Percentiles rank a stretch among this genome's conserved stretches.
Conservation (phyloP, 202 grass and related monocot species). For the Schoenoplectus tabernaemontani region DNA sequence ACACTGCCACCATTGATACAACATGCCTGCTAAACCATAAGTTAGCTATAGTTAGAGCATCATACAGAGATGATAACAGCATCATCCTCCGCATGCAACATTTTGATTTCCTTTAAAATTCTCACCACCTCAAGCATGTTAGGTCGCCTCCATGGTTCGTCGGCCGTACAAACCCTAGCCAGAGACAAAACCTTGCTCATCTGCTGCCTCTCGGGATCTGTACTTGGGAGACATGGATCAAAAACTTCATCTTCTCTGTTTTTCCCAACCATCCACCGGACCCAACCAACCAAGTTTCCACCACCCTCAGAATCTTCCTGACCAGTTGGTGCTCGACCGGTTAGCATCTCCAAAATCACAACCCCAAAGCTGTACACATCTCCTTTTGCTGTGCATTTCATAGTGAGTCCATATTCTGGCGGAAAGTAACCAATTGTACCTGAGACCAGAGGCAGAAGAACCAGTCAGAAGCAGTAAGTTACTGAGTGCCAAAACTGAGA, state of each 20-base stretch:
- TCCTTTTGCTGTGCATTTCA: slow-evolving; percentile 77
- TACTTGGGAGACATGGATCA: slow-evolving; percentile 52
- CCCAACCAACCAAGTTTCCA: slow-evolving; percentile 86
- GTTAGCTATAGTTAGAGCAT: not conserved
- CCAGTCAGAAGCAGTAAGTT: not conserved
- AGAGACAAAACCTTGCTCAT: slow-evolving; percentile 54
- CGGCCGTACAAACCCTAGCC: slow-evolving; percentile 46
- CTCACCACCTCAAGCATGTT: slow-evolving; percentile 91
- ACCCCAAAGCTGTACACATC: slow-evolving; percentile 94
- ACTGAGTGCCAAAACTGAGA: not conserved
- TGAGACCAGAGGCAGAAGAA: not conserved
- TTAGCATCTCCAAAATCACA: slow-evolving; percentile 87
- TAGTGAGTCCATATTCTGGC: slow-evolving; percentile 75
- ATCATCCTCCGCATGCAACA: slow-evolving; percentile 39
- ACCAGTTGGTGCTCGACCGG: slow-evolving; percentile 69
- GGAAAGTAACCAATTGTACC: slow-evolving; percentile 95
- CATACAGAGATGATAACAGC: slow-evolving; percentile 30
- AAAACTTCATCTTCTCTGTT: slow-evolving; percentile 56
- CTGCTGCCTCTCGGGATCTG: slow-evolving; percentile 44
- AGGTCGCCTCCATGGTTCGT: slow-evolving; percentile 81
- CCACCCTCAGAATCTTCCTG: slow-evolving; percentile 84
- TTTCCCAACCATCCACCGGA: slow-evolving; percentile 59
- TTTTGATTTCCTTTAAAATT: slow-evolving; percentile 43
- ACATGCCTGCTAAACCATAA: slow-evolving; percentile 3
- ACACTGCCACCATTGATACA: not conserved